Evolutionary conservation across 441 rosid genomes (phyloP), one percentile per base, ranked within the genome.

Genomic region (Codiaeum variegatum): DNA sequence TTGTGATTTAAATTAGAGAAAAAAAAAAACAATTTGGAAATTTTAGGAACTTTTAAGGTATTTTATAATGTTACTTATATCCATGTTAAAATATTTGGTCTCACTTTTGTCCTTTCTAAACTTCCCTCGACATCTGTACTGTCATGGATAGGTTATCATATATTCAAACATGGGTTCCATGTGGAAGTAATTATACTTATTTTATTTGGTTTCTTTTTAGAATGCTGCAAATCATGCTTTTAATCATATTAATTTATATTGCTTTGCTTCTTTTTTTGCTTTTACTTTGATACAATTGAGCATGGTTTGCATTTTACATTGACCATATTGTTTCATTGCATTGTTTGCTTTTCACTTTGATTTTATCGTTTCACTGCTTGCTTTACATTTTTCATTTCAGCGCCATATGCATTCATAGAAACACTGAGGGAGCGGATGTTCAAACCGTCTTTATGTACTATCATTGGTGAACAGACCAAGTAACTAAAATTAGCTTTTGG

Each of bases 341-440:
- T 34, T 42, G 34, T 62, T 49, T 73, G 18, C 42, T 38, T 69
- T 6, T 28, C 6, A 59, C 8, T 9, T 13, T 47, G 23, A 67
- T 42, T 19, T 61, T 46, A 6, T 44, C 40, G 34, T 73, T 34
- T 21, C 62, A 34, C 49, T 34, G 34, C 26, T 42, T 34, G 34
- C 59, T 49, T 74, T 15, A 19, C 44, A n/a, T 76, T 36, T 36
- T 81, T 40, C 70, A 28, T 85, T 79, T 73, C 86, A 88, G 96
- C 89, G 40, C 90, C 79, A 59, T 72, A 80, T 77, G 86, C 94
- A 49, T 92, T 93, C 78, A 88, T 95, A 16, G 98, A 95, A 72
- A 95, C 97, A 15, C 77, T 95, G 84, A 88, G 94, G 78, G 99
- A 95, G 70, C 85, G 89, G 60, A 89, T 93, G 96, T 91, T 95